Percentiles rank a stretch among this genome's conserved stretches.
Evolutionary conservation across 2,329 filamentous ascomycete genomes (phyloP).

Genomic region (Colletotrichum brevisporum): DNA sequence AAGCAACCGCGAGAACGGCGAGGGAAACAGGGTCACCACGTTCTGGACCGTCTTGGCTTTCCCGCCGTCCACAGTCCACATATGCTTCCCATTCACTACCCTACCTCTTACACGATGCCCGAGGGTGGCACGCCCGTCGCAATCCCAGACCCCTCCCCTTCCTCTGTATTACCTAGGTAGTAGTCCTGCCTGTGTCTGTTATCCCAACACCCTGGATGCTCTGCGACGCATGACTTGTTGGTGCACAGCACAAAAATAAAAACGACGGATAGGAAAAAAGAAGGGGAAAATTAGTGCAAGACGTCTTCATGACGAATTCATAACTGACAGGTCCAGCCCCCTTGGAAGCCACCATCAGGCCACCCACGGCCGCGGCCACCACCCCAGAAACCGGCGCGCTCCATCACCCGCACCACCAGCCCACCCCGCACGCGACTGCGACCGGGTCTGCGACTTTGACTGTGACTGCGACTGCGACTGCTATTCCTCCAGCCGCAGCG

Average conservation of each 20-base stretch:
- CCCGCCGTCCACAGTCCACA: not conserved
- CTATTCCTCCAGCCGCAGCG: constrained; percentile 23
- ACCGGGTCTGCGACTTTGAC: constrained; percentile 7
- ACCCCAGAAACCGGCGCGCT: constrained; percentile 36
- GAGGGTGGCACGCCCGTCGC: constrained; percentile 23
- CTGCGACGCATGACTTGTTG: constrained; percentile 24
- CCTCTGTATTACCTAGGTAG: not conserved
- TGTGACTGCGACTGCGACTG: constrained; percentile 13
- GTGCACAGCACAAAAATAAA: constrained; percentile 22
- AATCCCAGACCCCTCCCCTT: constrained; percentile 3
- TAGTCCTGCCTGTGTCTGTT: not conserved
- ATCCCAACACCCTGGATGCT: constrained; percentile 9
- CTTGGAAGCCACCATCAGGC: constrained; percentile 35
- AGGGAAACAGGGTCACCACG: constrained; percentile 1
- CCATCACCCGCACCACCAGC: constrained; percentile 34
- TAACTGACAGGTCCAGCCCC: constrained; percentile 39
- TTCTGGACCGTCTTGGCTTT: constrained; percentile 35
- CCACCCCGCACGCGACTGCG: constrained; percentile 38
- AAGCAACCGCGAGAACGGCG: not conserved
- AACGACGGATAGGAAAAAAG: not conserved
- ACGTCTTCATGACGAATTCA: constrained; percentile 27
- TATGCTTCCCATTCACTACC: constrained; percentile 2
- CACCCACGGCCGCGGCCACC: constrained; percentile 36
- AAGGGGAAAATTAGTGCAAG: not conserved
- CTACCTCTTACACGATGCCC: constrained; percentile 26